Evolutionary conservation across 2,329 filamentous ascomycete species (phyloP).

Genomic region (Penicillium crustosum): DNA sequence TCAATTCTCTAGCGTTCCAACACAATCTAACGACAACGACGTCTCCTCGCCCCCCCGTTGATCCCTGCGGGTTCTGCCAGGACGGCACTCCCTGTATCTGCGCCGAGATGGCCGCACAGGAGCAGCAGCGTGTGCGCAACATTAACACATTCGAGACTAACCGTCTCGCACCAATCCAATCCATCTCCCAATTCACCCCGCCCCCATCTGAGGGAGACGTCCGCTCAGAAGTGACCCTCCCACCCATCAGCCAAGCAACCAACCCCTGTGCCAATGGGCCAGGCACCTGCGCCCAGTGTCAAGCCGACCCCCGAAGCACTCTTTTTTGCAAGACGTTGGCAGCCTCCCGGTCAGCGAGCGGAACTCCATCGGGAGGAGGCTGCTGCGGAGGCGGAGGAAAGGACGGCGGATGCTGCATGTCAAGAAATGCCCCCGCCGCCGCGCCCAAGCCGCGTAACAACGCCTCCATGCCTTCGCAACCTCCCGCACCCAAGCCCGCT

Average conservation of each 20-base stretch:
- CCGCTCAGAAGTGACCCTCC: constrained; percentile 52
- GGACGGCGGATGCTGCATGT: constrained; percentile 64
- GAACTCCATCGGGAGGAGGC: constrained; percentile 46
- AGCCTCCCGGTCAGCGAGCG: constrained; percentile 52
- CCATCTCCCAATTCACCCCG: constrained; percentile 51
- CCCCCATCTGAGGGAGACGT: constrained; percentile 59
- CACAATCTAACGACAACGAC: constrained; percentile 23
- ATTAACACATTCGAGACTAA: constrained; percentile 40
- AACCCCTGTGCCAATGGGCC: constrained; percentile 64
- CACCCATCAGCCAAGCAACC: constrained; percentile 37
- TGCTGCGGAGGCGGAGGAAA: constrained; percentile 63
- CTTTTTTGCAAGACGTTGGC: constrained; percentile 81
- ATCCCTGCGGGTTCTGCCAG: constrained; percentile 78
- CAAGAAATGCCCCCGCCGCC: constrained; percentile 29
- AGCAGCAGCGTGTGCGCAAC: constrained; percentile 46
- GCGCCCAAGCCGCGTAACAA: constrained; percentile 24
- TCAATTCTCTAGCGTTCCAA: constrained; percentile 55
- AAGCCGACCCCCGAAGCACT: constrained; percentile 73
- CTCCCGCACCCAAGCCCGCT: constrained; percentile 27
- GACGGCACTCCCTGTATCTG: constrained; percentile 81
- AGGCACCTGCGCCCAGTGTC: constrained; percentile 76
- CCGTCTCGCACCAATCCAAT: constrained; percentile 48
- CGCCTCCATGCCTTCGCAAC: constrained; percentile 22
- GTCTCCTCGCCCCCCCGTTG: constrained; percentile 49
- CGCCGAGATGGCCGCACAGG: constrained; percentile 61